phyloP scores from a whole-genome alignment of 805 yeast species.

The Candida silvicultrix region DNA sequence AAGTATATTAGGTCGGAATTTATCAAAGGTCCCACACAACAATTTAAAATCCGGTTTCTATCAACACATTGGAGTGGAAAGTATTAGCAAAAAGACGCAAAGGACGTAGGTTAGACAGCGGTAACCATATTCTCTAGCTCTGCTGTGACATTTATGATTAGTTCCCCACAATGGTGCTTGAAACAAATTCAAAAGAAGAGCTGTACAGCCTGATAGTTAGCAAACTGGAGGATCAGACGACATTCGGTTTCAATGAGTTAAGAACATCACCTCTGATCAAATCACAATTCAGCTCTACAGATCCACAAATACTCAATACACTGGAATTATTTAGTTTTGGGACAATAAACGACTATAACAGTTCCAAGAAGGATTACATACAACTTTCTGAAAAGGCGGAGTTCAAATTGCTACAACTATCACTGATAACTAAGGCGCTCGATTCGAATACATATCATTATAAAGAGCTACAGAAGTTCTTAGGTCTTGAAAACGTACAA shows the following conservation, averaged over 20 bases:
- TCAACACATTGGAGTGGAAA: not conserved
- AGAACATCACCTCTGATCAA: constrained; percentile 5
- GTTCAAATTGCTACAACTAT: constrained; percentile 16
- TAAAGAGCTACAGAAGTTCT: constrained; percentile 2
- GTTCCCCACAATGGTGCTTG: too few relatives aligned
- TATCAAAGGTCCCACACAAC: too few relatives aligned
- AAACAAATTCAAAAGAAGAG: not conserved
- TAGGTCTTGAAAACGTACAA: constrained; percentile 3
- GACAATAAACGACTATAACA: constrained; percentile 9
- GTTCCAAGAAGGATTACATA: constrained; percentile 6
- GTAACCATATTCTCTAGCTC: too few relatives aligned
- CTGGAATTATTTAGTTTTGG: constrained; percentile 22
- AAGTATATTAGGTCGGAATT: not conserved
- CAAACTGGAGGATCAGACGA: constrained; percentile 11
- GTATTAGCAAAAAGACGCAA: too few relatives aligned
- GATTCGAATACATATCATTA: constrained; percentile 3
- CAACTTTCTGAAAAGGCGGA: constrained; percentile 9
- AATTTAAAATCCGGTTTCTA: not conserved
- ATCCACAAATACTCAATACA: constrained; percentile 12
- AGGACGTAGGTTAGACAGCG: too few relatives aligned
- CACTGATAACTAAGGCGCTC: constrained; percentile 14
- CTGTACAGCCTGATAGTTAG: not conserved
- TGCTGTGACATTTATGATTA: too few relatives aligned
- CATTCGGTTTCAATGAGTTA: constrained; percentile 20
- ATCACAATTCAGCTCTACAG: constrained; percentile 1